Base-by-base conservation (phyloP, 805 yeast genomes). In the Teunomyces aglyptinius region DNA sequence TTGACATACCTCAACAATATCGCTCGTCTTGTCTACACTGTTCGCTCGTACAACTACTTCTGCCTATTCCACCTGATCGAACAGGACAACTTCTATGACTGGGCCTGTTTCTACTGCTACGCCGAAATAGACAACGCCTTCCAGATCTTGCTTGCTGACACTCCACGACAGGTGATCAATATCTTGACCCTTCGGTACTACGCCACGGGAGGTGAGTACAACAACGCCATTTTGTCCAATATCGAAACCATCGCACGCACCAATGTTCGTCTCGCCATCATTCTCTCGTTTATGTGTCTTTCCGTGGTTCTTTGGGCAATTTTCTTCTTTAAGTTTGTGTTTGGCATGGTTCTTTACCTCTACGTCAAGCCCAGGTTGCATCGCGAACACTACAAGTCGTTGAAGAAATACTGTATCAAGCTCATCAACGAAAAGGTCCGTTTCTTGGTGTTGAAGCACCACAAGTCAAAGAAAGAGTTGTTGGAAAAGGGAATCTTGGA, bases 131-230 rank as follows among this genome's bases (percentile, higher is more conserved):
- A 85, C 55, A 78, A 80, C 44, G 85, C 86, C 11, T 68, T 80
- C 38, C 73, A 71, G 39, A 75, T 89, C 53, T 56, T 89, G 7
- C 68, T 87, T 38, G 90, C 96, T 0, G 96, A 89, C 54, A 76
- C 90, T 13, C 97, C 97, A 19, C 80, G 97, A 65, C 96, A 89
- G 65, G 83, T 87, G 1, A 78, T 89, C 51, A 89, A 89, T 59
- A 86, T 90, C 22, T 69, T 86, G 54, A 88, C 97, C 0, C 66
- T 85, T 16, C 61, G 64, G 7, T 71, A 70, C 52, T 80, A 80
- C 46, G 81, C 77, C 32, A 69, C 81, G 1, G 68, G 73, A 28
- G 77, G 78, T 12, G 75, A 70, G 43, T 50, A 61, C 33, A 34
- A 44, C 22, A 70, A 75, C 44, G 73, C 76, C 48, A 68, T 73